Base-by-base conservation (phyloP, 768 basidiomycete genomes). In the Suillus variegatus region DNA sequence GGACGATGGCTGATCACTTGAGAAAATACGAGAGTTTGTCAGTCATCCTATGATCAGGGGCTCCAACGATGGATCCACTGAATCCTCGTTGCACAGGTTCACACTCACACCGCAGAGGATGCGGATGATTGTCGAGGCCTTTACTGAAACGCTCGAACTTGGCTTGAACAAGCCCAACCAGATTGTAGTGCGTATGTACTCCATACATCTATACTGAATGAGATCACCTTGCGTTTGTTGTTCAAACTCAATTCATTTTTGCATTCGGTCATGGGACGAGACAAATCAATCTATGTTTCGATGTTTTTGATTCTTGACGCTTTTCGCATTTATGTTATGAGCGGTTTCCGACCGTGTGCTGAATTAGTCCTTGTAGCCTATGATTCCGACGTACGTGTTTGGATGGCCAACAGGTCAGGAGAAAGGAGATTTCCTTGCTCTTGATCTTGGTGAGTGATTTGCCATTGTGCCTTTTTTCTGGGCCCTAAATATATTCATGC, bases 351-450 rank as follows among this genome's bases (percentile, higher is more conserved):
- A 18, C 18, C 9, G 16, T 61, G 44, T 20, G 60, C 68, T 76
- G 56, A 69, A 63, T 55, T 22, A 18, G 63, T 60, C 20, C 58
- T 57, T 66, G 35, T 65, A 95, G 93, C 93, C 93, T 20, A 94
- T 95, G 97, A 94, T 99, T 61, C 97, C 97, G 4, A 96, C 97
- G 0, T 99, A 82, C 76, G 97, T 99, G 58, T 98, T 99, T 71
- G 92, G 91, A 35, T 99, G 94, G 91, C 97, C 97, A 7, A 87
- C 89, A 12, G 94, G 96, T 4, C 78, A 91, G 65, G 97, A 99
- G 81, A 84, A 81, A 14, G 97, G 97, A 13, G 91, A 95, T 62
- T 97, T 84, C 77, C 88, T 99, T 44, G 95, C 97, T 9, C 80
- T 99, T 40, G 93, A 95, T 77, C 89, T 95, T 43, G 93, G 92